These are phyloP conservation scores for Cordyceps militaris DNA, from an alignment of 2,329 filamentous ascomycete genomes.

Conservation along the genomic window DNA sequence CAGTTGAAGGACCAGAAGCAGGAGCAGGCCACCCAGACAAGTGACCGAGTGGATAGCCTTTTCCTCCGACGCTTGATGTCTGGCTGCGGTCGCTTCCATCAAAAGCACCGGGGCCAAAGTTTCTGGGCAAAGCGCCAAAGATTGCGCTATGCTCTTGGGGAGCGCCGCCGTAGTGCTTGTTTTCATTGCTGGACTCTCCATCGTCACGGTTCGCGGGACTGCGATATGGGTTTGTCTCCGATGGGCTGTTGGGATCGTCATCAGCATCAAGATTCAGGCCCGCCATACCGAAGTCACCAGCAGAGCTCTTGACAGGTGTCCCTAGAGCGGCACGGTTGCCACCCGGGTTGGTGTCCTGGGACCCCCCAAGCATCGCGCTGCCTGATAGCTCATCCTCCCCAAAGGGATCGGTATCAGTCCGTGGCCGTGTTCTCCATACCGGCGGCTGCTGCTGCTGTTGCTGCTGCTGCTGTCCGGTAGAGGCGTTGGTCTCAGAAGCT, in stretches of 20 bases:
- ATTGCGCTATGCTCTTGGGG: conserved; percentile 33
- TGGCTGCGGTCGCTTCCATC: conserved; percentile 85
- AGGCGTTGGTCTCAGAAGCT: conserved; percentile 45
- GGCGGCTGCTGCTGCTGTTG: conserved; percentile 24
- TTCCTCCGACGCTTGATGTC: conserved; percentile 79
- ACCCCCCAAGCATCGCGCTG: conserved; percentile 67
- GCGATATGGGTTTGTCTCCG: conserved; percentile 92
- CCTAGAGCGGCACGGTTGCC: conserved; percentile 38
- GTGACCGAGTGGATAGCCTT: conserved; percentile 61
- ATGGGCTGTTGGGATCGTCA: conserved; percentile 73
- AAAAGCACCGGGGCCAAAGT: conserved; percentile 43
- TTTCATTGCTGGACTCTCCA: conserved; percentile 44
- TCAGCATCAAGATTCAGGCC: conserved; percentile 54
- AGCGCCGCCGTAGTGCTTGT: conserved; percentile 37
- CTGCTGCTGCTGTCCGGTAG: conserved; percentile 27
- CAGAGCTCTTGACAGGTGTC: conserved; percentile 47
- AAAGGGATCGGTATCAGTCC: conserved; percentile 70
- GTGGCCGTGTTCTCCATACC: conserved; percentile 54
- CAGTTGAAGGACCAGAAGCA: conserved; percentile 49
- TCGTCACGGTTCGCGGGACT: conserved; percentile 70
- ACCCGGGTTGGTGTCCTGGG: conserved; percentile 56
- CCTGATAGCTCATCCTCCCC: conserved; percentile 60
- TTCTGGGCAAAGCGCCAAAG: conserved; percentile 50
- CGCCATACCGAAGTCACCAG: conserved; percentile 56
- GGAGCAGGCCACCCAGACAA: conserved; percentile 57